Conservation (phyloP, 805 yeast species). For the Komagataella kurtzmanii region DNA sequence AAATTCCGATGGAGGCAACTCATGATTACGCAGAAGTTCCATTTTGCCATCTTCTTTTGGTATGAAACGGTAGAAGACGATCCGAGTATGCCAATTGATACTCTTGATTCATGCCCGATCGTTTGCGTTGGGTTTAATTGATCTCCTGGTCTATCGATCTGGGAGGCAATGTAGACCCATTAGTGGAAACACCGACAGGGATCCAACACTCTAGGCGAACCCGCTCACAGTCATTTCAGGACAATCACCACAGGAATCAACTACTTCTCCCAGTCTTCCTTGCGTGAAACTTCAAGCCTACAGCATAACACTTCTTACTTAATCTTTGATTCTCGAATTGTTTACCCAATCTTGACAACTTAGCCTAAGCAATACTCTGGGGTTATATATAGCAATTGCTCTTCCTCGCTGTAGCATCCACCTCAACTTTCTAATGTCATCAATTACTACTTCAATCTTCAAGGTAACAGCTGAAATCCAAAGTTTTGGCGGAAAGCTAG, state of each 20-base stretch:
- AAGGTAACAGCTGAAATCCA: constrained; percentile 37
- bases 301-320: neutral
- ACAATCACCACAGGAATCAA: too few relatives aligned
- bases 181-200: too few relatives aligned
- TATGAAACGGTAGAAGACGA: neutral
- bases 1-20: neutral
- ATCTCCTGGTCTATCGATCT: too few relatives aligned
- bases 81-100: too few relatives aligned
- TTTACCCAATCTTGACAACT: neutral
- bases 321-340: neutral
- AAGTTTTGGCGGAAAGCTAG: constrained; percentile 62
- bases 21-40: neutral
- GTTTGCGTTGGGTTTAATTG: too few relatives aligned
- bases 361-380: neutral
- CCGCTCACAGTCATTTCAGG: too few relatives aligned
- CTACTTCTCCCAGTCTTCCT: too few relatives aligned
- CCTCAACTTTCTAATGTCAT: neutral
- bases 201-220: too few relatives aligned
- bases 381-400: neutral
- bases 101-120: too few relatives aligned
- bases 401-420: neutral
- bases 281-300: too few relatives aligned
- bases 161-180: too few relatives aligned
- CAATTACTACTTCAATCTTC: constrained; percentile 27
- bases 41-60: neutral